Conservation (phyloP, 2,329 filamentous ascomycete species). For the Alternaria panax region DNA sequence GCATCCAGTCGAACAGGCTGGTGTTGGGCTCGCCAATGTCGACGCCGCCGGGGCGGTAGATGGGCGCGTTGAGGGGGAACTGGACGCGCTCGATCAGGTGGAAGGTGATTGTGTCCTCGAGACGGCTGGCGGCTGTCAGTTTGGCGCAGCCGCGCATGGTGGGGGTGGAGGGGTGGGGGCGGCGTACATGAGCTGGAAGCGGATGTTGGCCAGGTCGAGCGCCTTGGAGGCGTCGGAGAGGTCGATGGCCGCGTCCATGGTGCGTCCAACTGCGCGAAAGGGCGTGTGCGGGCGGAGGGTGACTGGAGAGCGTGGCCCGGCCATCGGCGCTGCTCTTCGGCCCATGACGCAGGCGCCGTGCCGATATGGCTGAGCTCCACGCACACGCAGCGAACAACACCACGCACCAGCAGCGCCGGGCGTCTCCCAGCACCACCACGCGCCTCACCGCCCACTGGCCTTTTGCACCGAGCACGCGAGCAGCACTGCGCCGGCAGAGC, state of each 20-base stretch:
- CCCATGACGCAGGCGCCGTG: conserved; percentile 32
- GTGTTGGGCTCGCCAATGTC: conserved; percentile 75
- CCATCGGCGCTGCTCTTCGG: conserved; percentile 19
- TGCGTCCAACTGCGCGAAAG: conserved; percentile 15
- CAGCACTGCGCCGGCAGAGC: background rate
- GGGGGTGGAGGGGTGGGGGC: background rate
- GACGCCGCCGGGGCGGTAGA: conserved; percentile 84
- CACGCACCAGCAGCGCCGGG: background rate
- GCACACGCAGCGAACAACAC: background rate
- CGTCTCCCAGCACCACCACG: background rate
- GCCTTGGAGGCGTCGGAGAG: conserved; percentile 84
- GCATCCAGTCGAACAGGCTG: conserved; percentile 93
- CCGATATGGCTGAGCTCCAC: conserved; percentile 19
- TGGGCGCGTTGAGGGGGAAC: conserved; percentile 88
- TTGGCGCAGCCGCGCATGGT: background rate
- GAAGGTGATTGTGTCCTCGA: conserved; percentile 98
- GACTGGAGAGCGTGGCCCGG: conserved; percentile 13
- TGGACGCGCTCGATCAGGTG: conserved; percentile 98
- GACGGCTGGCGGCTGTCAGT: conserved; percentile 67
- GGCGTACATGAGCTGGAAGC: conserved; percentile 89
- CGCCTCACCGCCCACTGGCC: conserved; percentile 7
- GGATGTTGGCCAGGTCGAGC: conserved; percentile 88
- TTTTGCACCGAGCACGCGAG: conserved; percentile 2
- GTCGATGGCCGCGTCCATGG: conserved; percentile 91
- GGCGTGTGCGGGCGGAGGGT: background rate